Evolutionary conservation across 2,329 filamentous ascomycete species (phyloP).

Genomic region (Fusarium sp.): DNA sequence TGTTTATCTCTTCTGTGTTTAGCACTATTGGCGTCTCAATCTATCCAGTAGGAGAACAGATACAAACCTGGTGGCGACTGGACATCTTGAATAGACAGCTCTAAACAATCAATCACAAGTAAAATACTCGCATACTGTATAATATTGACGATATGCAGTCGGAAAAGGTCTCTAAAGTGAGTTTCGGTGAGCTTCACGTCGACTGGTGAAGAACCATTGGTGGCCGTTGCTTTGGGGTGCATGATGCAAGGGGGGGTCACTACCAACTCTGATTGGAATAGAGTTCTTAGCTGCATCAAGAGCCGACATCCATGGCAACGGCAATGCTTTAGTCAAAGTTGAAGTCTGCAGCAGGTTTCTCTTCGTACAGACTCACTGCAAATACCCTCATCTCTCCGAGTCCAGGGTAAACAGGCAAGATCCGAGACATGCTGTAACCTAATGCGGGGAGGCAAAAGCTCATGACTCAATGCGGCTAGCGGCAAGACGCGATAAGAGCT

Average conservation of each 20-base stretch:
- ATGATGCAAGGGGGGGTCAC: neutral
- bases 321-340: neutral
- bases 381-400: neutral
- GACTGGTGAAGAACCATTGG: neutral
- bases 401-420: neutral
- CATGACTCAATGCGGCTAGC: constrained; percentile 4
- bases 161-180: neutral
- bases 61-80: neutral
- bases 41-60: too few relatives aligned
- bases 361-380: neutral
- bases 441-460: neutral
- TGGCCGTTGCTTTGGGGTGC: neutral
- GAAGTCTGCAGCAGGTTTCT: neutral
- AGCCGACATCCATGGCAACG: neutral
- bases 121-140: neutral
- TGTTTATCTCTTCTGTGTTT: neutral
- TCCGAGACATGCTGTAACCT: neutral
- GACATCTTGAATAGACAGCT: neutral
- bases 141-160: neutral
- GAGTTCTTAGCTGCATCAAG: neutral
- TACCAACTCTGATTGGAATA: neutral
- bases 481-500: constrained; percentile 37
- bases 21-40: neutral
- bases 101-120: neutral
- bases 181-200: neutral